Evolutionary conservation across 495 filamentous ascomycete genomes (phyloP), one percentile per base, ranked within the genome.

Genomic region (Zalerion maritima): DNA sequence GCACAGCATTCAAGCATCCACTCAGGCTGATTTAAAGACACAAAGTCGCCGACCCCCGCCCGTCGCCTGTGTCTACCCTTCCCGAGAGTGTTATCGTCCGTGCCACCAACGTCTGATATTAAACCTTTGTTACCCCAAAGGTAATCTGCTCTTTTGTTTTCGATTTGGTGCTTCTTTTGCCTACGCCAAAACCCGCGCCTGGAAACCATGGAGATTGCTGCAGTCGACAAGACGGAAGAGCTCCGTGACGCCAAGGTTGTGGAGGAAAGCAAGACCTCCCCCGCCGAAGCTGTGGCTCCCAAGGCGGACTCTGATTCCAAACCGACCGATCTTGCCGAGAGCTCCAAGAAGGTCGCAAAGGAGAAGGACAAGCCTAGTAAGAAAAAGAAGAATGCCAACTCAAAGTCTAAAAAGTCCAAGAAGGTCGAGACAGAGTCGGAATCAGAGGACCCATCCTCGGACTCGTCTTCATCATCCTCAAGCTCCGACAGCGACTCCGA

Each of bases 351-450:
- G 28, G 28, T 43, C 10, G 27, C 31, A 28, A 53, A 53, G 27
- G 41, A 50, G 9, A 55, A 55, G 32, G 29, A 32, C 21, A 54
- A 40, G 43, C 41, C 12, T 36, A n/a, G n/a, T n/a, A n/a, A 44
- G 4, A 44, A 40, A 18, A 60, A 58, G 38, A 61, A 56, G 29
- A 42, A 48, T 17, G 31, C 44, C 11, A 58, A 58, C 29, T 31
- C 36, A 29, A 57, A 58, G 35, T 28, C 31, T 26, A 48, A 51
- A 35, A 56, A 61, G 41, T 38, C 49, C 2, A 56, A 58, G 37
- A 59, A 62, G 45, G 43, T 42, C 35, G 45, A 54, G 11, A 45
- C 47, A 14, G 43, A 45, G 22, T 42, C 38, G 14, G 48, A 38
- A 18, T 51, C 43, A 12, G 44, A 47, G 29, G 45, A 45, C 33